A percentile compares a stretch with the other conserved stretches of the same genome.
Evolutionary conservation across 164 flowering plant genomes (phyloP).

Genomic region (Chloranthus sessilifolius): DNA sequence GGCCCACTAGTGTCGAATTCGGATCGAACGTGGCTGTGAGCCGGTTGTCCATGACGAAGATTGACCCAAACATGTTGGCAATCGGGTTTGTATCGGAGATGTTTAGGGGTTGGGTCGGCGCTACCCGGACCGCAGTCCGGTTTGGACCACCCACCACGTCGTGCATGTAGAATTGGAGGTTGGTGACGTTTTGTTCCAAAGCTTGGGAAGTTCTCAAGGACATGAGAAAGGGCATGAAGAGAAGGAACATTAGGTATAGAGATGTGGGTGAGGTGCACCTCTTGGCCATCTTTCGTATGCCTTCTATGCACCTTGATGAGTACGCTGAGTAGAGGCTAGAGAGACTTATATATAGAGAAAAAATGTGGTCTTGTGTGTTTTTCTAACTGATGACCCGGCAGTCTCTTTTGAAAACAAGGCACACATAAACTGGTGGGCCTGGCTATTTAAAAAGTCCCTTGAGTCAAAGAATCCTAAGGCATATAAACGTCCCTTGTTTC

Average conservation of each 20-base stretch:
- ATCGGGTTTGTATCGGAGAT: slow-evolving; percentile 11
- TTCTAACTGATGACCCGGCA: not conserved
- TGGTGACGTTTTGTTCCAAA: slow-evolving; percentile 9
- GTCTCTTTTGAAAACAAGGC: not conserved
- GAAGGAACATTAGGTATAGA: not conserved
- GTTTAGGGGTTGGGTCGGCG: slow-evolving; percentile 8
- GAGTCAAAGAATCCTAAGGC: no score
- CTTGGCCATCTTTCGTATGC: slow-evolving; percentile 1
- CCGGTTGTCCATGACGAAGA: slow-evolving; percentile 26
- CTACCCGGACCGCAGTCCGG: slow-evolving; percentile 26
- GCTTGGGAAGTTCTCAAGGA: slow-evolving; percentile 15
- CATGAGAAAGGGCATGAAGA: slow-evolving; percentile 10
- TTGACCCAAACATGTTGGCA: slow-evolving; percentile 21
- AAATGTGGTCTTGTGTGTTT: no score
- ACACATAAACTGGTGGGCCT: not conserved
- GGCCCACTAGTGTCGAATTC: slow-evolving; percentile 24
- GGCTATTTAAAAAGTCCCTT: not conserved
- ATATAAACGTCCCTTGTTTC: no score
- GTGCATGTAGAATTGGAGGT: slow-evolving; percentile 33
- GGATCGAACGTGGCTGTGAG: slow-evolving; percentile 20
- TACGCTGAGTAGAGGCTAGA: not conserved
- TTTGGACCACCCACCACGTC: slow-evolving; percentile 24
- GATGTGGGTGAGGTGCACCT: not conserved
- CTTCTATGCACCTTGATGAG: not conserved
- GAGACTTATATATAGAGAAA: not conserved